Base-by-base conservation (phyloP, 768 basidiomycete genomes). In the Rhizopogon roseolus region DNA sequence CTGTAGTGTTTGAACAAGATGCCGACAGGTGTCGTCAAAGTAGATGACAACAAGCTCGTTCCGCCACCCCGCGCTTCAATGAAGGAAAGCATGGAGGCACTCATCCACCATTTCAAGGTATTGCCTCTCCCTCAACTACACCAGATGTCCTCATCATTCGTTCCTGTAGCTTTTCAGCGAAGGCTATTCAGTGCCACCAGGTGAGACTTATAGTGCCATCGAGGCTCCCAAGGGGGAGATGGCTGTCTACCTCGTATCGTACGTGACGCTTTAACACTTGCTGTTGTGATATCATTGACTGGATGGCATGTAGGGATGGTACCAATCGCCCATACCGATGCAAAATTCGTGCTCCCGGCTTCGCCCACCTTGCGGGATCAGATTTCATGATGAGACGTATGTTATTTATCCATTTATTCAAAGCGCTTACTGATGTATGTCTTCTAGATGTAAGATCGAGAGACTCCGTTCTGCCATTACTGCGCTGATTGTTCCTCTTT, bases 151-250 rank as follows among this genome's bases (percentile, higher is more conserved):
- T 60, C 1, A 66, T 40, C 17, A n/a, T 36, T 25, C 10, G 19
- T 6, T 42, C 16, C 14, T 53, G 41, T 65, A 93, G 91, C 81
- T 97, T 62, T 98, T 93, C 77, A 91, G 89, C 50, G 96, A 98
- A 71, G 96, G 96, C 11, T 98, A 91, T 75, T 90, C 91, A 25
- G 96, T 98, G 27, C 97, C 97, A 16, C 90, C 92, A 16, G 90
- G 90, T 19, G 94, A 98, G 74, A 98, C 96, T 0, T 98, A 99
- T 76, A 85, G 82, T 48, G 96, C 96, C 2, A 98, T 98, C 60
- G 97, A 99, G 73, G 96, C 96, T 7, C 96, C 96, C 42, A 98
- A 99, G 74, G 95, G 95, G 58, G 96, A 98, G 74, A 98, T 98
- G 94, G 96, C 80, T 60, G 96, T 99, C 43, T 99, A 95, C 76